Conservation (phyloP, 2,329 filamentous ascomycete genomes). For the Monascus ruber region DNA sequence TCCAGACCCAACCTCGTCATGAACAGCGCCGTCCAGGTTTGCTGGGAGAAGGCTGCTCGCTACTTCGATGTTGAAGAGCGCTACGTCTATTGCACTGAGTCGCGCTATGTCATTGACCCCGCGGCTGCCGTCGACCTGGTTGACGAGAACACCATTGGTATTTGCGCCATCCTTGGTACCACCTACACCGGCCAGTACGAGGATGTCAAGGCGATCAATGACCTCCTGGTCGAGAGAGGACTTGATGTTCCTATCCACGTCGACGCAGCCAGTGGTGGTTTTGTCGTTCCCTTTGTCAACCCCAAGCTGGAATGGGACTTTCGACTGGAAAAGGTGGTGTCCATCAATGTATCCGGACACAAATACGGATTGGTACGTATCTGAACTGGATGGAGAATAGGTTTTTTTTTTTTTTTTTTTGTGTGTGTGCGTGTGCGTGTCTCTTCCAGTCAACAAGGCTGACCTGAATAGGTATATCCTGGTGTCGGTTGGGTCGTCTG, state of each 20-base stretch:
- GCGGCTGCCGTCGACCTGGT: slow-evolving; percentile 49
- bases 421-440: too few species aligned
- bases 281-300: slow-evolving; percentile 82
- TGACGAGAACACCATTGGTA: slow-evolving; percentile 72
- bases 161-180: slow-evolving; percentile 80
- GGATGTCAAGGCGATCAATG: slow-evolving; percentile 84
- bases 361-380: slow-evolving; percentile 54
- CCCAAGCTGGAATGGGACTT: slow-evolving; percentile 87
- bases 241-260: slow-evolving; percentile 85
- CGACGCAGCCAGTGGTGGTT: slow-evolving; percentile 83
- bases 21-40: slow-evolving; percentile 92
- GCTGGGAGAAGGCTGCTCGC: slow-evolving; percentile 85
- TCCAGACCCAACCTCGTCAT: slow-evolving; percentile 87
- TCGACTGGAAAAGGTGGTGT: slow-evolving; percentile 74
- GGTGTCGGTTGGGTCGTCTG: slow-evolving; percentile 92
- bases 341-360: slow-evolving; percentile 90
- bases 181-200: slow-evolving; percentile 96
- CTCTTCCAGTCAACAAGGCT: background rate
- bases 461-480: slow-evolving; percentile 56
- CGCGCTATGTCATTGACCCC: slow-evolving; percentile 54
- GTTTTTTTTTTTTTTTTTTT: too few species aligned
- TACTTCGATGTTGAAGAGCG: slow-evolving; percentile 93
- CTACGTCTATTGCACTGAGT: slow-evolving; percentile 53
- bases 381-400: background rate
- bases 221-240: slow-evolving; percentile 62